phyloP scores from a whole-genome alignment of 345 rosid species.

The Eutrema japonicum region DNA sequence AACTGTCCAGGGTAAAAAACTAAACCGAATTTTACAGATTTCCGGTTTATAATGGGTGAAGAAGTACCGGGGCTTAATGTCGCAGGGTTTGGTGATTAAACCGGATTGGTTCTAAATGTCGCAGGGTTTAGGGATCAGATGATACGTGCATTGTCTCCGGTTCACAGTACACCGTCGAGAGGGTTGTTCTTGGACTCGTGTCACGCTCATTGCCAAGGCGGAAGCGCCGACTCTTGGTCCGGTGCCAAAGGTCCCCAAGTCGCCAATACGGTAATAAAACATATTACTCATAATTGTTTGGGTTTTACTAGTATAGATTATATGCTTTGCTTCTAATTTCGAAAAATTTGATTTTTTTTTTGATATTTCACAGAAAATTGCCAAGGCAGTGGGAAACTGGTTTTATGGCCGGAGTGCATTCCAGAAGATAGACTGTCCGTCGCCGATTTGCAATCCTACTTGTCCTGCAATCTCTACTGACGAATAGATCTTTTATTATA shows the following conservation, averaged over 20 bases:
- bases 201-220: slow-evolving; percentile 84
- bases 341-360: not conserved
- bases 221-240: slow-evolving; percentile 69
- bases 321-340: not conserved
- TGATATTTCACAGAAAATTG: slow-evolving; percentile 54
- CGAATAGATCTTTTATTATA: slow-evolving; percentile 18
- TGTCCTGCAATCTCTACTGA: slow-evolving; percentile 56
- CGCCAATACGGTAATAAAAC: slow-evolving; percentile 51
- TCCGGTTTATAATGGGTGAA: not conserved
- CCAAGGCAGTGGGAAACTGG: slow-evolving; percentile 88
- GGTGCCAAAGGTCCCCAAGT: slow-evolving; percentile 63
- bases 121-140: slow-evolving; percentile 69
- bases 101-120: slow-evolving; percentile 12
- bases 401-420: slow-evolving; percentile 61
- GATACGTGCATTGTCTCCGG: slow-evolving; percentile 54
- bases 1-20: slow-evolving; percentile 63
- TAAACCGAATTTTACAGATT: not conserved
- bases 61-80: not conserved
- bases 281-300: too few relatives aligned
- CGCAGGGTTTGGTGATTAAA: slow-evolving; percentile 18
- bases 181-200: slow-evolving; percentile 90
- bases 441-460: slow-evolving; percentile 84
- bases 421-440: slow-evolving; percentile 77
- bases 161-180: slow-evolving; percentile 54
- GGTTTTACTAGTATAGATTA: too few relatives aligned